Conservation (phyloP, 2,329 filamentous ascomycete genomes). For the Parafenestella ontariensis region DNA sequence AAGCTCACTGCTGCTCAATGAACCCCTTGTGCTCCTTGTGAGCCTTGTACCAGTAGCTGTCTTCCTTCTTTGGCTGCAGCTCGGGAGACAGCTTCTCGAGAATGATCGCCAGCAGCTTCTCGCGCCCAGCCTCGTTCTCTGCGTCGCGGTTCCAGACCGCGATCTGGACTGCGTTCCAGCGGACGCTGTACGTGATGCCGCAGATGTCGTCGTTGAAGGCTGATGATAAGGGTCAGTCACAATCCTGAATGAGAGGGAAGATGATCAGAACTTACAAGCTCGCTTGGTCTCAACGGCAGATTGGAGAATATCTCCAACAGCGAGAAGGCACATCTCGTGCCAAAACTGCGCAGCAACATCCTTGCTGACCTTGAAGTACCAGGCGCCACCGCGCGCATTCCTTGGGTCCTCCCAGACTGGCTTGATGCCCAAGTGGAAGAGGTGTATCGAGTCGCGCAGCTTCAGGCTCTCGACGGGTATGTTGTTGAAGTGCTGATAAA, state of each 20-base stretch:
- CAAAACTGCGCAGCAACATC: conserved; percentile 73
- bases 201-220: conserved; percentile 79
- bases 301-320: conserved; percentile 83
- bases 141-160: conserved; percentile 93
- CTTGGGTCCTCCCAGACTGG: conserved; percentile 86
- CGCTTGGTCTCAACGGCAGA: conserved; percentile 67
- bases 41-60: conserved; percentile 82
- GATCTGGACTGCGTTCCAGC: conserved; percentile 88
- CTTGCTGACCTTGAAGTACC: conserved; percentile 91
- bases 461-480: conserved; percentile 77
- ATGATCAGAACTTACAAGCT: conserved; percentile 61
- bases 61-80: conserved; percentile 69
- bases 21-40: conserved; percentile 89
- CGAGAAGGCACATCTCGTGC: conserved; percentile 81
- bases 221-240: conserved; percentile 10
- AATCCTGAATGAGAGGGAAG: background rate
- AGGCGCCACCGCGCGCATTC: conserved; percentile 84
- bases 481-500: conserved; percentile 68
- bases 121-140: conserved; percentile 78
- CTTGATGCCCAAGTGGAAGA: conserved; percentile 82
- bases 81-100: conserved; percentile 76
- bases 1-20: conserved; percentile 35
- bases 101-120: conserved; percentile 75
- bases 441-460: conserved; percentile 72
- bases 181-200: conserved; percentile 84